Base-by-base conservation (phyloP, 345 rosid species). In the Ricinus communis region DNA sequence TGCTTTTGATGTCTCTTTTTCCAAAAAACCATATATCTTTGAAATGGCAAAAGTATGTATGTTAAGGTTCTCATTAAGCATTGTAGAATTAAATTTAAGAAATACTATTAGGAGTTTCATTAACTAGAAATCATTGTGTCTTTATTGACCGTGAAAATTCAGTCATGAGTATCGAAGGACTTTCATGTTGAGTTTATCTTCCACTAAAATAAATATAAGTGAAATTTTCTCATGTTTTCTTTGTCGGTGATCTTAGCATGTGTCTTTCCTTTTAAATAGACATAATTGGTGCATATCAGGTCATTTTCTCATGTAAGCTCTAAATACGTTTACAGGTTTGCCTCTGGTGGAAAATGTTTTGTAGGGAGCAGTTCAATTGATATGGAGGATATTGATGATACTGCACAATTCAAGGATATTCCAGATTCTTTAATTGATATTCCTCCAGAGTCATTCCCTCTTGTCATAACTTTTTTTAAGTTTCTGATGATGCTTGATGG, bases 401-500 rank as follows among this genome's bases (percentile, higher is more conserved):
- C 61, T 0, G 73, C 76, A 30, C 72, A 73, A 21, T 88, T 84
- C 69, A 72, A 78, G 65, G 83, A 78, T 52, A 78, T 82, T 8
- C 86, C 84, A 0, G 82, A 87, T 73, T 80, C 88, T 0, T 78
- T 87, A 36, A 47, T 62, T 24, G 83, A 74, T 16, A 71, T 83
- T 62, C 76, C 82, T 31, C 41, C 72, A 1, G 47, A 61, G 33
- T 61, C 70, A 9, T 88, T 66, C 67, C 92, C 90, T 22, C 86
- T 88, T 28, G 74, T 84, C 16, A 78, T 88, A 54, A 84, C 92
- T 30, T 86, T 86, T 53, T 69, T 59, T 5, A 88, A 83, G 73
- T 83, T 88, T 62, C 50, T 88, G 73, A 77, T 81, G 81, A 88
- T 86, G 90, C 86, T 88, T 52, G 90, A 88, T 69, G 85, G 80